Evolutionary conservation across 2,329 filamentous ascomycete genomes (phyloP).

Genomic region (Venturia effusa): DNA sequence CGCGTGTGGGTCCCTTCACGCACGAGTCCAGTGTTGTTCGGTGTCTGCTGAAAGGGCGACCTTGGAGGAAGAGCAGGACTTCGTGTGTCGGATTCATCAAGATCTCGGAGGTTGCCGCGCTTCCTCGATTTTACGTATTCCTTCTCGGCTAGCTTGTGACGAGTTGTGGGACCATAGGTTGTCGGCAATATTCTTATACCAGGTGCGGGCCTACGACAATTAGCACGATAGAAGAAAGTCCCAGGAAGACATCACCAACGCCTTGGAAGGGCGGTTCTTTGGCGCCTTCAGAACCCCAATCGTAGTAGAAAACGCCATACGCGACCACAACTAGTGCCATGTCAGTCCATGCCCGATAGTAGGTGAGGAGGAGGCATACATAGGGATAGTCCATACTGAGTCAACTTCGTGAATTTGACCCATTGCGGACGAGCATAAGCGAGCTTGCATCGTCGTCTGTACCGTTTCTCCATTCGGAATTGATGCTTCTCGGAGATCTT

Average conservation of each 20-base stretch:
- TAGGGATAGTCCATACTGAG: constrained; percentile 49
- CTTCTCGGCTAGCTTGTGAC: not conserved
- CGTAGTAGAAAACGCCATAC: constrained; percentile 53
- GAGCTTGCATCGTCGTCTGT: constrained; percentile 56
- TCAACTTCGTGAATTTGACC: constrained; percentile 54
- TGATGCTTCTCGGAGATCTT: constrained; percentile 61
- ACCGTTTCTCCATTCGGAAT: constrained; percentile 68
- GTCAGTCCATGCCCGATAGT: constrained; percentile 20
- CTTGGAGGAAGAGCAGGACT: not conserved
- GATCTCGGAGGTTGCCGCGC: not conserved
- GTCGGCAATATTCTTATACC: constrained; percentile 16
- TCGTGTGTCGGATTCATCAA: not conserved
- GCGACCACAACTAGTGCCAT: constrained; percentile 37
- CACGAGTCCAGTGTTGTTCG: not conserved
- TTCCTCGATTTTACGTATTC: not conserved
- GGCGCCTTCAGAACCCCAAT: constrained; percentile 25
- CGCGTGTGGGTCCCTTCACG: not conserved
- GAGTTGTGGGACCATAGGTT: constrained; percentile 16
- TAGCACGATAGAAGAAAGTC: constrained; percentile 6
- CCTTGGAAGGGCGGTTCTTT: constrained; percentile 13
- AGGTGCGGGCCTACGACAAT: constrained; percentile 16
- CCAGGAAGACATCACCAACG: constrained; percentile 9
- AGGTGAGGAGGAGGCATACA: constrained; percentile 36
- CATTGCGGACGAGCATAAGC: constrained; percentile 52
- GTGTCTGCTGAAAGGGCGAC: not conserved